phyloP scores from a whole-genome alignment of 2,329 filamentous ascomycete species.

The Fusarium coffeatum region DNA sequence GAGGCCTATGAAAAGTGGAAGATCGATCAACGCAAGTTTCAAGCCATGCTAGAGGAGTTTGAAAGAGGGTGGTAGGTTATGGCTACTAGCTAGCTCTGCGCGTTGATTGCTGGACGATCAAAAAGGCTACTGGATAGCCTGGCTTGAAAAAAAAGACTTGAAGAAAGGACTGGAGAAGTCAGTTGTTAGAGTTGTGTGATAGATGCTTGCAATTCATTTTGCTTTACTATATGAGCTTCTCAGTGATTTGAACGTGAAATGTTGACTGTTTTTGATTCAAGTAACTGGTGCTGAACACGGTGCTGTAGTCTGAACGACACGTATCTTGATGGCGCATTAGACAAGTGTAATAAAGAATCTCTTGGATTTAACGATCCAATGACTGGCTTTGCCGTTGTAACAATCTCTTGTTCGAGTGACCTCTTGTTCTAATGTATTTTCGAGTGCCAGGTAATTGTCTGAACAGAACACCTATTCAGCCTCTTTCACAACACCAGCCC shows the following conservation, averaged over 20 bases:
- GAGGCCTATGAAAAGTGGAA: neutral
- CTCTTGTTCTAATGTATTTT: neutral
- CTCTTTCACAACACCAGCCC: neutral
- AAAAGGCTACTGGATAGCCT: neutral
- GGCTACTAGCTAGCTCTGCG: neutral
- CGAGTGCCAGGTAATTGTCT: accelerated
- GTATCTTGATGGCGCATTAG: neutral
- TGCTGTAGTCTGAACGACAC: neutral
- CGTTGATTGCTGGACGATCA: neutral
- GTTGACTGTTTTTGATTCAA: too few species aligned
- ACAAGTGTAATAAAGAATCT: neutral
- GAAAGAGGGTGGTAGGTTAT: neutral
- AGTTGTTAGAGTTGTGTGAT: neutral
- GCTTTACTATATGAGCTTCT: accelerated
- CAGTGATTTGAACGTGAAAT: neutral
- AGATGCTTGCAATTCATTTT: neutral
- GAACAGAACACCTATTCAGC: neutral
- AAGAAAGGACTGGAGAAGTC: neutral
- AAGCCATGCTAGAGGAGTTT: neutral
- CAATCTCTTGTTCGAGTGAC: neutral
- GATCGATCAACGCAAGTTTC: neutral
- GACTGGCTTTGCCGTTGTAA: neutral
- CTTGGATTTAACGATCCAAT: too few species aligned
- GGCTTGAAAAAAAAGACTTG: neutral
- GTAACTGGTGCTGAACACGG: neutral